phyloP scores from a whole-genome alignment of 257 asterid species.

The Ajuga chamaepitys region DNA sequence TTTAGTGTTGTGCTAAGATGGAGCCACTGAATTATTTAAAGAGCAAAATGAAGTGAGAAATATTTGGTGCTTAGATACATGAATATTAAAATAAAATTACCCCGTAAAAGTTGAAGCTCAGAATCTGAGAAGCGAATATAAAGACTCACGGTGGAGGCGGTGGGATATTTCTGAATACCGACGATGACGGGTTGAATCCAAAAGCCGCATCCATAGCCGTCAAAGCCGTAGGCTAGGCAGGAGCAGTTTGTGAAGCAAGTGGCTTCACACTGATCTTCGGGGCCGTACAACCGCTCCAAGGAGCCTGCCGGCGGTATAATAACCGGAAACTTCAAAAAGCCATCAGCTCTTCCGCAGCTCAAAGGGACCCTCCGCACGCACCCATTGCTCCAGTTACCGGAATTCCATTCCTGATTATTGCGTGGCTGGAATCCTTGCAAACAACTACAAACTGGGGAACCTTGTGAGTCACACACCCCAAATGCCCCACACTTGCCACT shows the following conservation, averaged over 20 bases:
- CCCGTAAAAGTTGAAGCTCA: no score
- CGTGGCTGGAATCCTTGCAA: constrained; percentile 40
- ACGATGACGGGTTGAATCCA: no score
- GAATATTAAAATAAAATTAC: no score
- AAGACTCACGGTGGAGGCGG: no score
- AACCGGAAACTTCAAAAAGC: neutral
- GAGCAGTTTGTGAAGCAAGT: neutral
- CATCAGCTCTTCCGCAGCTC: neutral
- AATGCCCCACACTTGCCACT: constrained; percentile 38
- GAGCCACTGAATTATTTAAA: no score
- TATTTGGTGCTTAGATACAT: no score
- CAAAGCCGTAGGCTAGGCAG: neutral
- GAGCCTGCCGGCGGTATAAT: neutral
- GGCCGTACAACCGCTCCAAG: neutral
- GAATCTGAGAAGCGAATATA: no score
- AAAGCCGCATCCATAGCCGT: neutral
- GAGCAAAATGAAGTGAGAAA: no score
- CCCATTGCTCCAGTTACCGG: constrained; percentile 52
- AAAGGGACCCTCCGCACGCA: constrained; percentile 30
- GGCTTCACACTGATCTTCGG: neutral
- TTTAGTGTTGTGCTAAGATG: no score
- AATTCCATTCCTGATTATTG: constrained; percentile 30
- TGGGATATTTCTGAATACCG: no score
- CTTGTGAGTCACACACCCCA: constrained; percentile 32
- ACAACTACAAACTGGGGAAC: constrained; percentile 38